These are phyloP conservation scores for Penicillium sp. DNA, from an alignment of 2,329 filamentous ascomycete species.

Conservation along the genomic window DNA sequence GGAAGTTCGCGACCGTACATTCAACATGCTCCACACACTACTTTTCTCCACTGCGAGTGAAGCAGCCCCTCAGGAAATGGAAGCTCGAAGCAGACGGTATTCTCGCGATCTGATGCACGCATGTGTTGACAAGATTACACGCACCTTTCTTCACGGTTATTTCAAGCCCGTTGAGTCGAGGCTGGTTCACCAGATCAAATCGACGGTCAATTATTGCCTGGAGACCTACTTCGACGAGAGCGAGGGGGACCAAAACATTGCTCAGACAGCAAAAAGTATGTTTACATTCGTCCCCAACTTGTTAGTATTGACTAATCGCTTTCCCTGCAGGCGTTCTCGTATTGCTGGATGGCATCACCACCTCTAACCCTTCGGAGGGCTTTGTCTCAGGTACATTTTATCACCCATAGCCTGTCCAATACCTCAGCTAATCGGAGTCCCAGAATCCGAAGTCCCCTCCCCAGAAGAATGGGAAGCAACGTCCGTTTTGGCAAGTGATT, in stretches of 20 bases:
- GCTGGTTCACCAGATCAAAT: constrained; percentile 33
- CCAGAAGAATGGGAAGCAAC: constrained; percentile 42
- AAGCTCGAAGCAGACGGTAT: constrained; percentile 21
- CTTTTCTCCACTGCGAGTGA: constrained; percentile 38
- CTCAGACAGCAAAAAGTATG: constrained; percentile 35
- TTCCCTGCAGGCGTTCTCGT: constrained; percentile 25
- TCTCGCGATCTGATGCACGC: constrained; percentile 28
- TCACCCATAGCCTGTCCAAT: constrained; percentile 8
- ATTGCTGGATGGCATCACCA: constrained; percentile 32
- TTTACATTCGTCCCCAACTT: not conserved
- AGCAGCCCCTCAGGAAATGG: constrained; percentile 20
- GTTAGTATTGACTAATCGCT: too few species aligned
- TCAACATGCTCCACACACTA: constrained; percentile 40
- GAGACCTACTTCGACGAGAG: constrained; percentile 34
- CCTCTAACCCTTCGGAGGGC: constrained; percentile 38
- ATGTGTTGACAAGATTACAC: constrained; percentile 32
- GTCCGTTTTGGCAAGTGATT: constrained; percentile 39
- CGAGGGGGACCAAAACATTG: constrained; percentile 33
- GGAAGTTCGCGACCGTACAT: constrained; percentile 42
- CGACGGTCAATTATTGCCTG: constrained; percentile 37
- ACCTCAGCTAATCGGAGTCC: not conserved
- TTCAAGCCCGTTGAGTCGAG: constrained; percentile 31
- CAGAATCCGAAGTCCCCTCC: constrained; percentile 39
- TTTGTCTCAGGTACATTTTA: constrained; percentile 35
- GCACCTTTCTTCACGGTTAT: constrained; percentile 26